Percentiles rank a stretch among this genome's conserved stretches.
phyloP scores from a whole-genome alignment of 2,329 filamentous ascomycete genomes.

The Dothistroma pini region DNA sequence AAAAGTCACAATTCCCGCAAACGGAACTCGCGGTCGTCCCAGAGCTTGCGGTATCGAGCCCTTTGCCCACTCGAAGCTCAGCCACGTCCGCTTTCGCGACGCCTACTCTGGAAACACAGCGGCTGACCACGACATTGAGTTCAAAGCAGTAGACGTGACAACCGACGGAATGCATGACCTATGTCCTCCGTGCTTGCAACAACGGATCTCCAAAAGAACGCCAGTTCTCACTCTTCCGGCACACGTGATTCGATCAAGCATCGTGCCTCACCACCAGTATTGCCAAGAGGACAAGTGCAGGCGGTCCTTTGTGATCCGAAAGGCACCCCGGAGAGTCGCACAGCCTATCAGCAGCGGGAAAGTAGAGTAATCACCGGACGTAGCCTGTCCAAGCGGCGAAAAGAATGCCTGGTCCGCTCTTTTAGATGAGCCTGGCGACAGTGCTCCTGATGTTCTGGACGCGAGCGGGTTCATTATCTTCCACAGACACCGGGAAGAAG shows the following conservation, averaged over 20 bases:
- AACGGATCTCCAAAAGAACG: not conserved
- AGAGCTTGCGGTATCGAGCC: too few relatives aligned
- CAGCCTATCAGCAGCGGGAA: not conserved
- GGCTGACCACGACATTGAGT: not conserved
- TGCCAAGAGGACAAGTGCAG: not conserved
- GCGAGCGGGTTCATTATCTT: not conserved
- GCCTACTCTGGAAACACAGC: not conserved
- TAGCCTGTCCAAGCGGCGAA: not conserved
- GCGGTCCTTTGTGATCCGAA: not conserved
- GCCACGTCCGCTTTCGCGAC: not conserved
- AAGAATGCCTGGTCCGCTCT: not conserved
- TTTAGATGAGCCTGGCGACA: not conserved
- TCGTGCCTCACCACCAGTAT: not conserved
- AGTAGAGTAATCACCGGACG: not conserved
- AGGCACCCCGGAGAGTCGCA: not conserved
- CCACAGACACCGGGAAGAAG: not conserved
- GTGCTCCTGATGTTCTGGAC: not conserved
- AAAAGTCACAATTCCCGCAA: too few relatives aligned
- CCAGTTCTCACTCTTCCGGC: not conserved
- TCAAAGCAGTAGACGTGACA: not conserved
- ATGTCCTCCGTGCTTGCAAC: not conserved
- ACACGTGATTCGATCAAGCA: not conserved
- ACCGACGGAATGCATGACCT: not conserved
- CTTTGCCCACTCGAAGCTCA: not conserved
- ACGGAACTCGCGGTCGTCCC: too few relatives aligned